phyloP scores from a whole-genome alignment of 768 basidiomycete species.

The Trametes coccinea region DNA sequence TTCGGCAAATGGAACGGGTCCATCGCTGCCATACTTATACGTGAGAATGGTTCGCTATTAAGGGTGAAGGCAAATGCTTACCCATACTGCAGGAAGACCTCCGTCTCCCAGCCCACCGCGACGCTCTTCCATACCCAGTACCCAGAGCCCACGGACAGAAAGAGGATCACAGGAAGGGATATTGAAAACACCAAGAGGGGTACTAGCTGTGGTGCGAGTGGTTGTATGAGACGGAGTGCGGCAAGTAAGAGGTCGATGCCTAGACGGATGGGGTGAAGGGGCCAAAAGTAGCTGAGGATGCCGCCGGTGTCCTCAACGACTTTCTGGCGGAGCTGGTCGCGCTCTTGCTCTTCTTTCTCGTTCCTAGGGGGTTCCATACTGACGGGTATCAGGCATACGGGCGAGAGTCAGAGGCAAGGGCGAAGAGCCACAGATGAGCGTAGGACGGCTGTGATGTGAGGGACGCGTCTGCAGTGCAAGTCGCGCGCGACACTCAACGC shows the following conservation, averaged over 20 bases:
- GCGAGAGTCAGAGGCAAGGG: neutral
- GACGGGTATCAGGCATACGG: neutral
- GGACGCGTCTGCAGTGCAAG: too few relatives aligned
- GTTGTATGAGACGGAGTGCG: slow-evolving; percentile 42
- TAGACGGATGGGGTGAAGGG: slow-evolving; percentile 28
- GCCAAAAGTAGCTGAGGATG: slow-evolving; percentile 24
- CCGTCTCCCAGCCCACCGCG: slow-evolving; percentile 68
- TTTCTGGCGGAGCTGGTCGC: slow-evolving; percentile 14
- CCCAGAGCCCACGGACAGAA: slow-evolving; percentile 67
- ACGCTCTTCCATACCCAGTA: slow-evolving; percentile 73
- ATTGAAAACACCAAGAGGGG: slow-evolving; percentile 61
- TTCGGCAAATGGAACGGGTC: slow-evolving; percentile 62
- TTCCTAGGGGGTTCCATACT: slow-evolving; percentile 17
- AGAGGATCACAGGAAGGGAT: slow-evolving; percentile 60
- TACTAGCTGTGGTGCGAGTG: slow-evolving; percentile 62
- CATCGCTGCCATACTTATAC: slow-evolving; percentile 49
- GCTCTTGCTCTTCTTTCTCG: slow-evolving; percentile 12
- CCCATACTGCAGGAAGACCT: slow-evolving; percentile 81
- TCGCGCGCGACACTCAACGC: neutral
- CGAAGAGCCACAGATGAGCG: neutral
- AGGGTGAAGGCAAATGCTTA: slow-evolving; percentile 30
- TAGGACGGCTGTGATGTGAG: too few relatives aligned
- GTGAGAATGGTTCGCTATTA: neutral
- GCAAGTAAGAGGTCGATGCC: slow-evolving; percentile 28
- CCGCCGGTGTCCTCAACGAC: slow-evolving; percentile 20